Conservation (phyloP, 352 stramenopile species). For the Pythium vanterpoolii region DNA sequence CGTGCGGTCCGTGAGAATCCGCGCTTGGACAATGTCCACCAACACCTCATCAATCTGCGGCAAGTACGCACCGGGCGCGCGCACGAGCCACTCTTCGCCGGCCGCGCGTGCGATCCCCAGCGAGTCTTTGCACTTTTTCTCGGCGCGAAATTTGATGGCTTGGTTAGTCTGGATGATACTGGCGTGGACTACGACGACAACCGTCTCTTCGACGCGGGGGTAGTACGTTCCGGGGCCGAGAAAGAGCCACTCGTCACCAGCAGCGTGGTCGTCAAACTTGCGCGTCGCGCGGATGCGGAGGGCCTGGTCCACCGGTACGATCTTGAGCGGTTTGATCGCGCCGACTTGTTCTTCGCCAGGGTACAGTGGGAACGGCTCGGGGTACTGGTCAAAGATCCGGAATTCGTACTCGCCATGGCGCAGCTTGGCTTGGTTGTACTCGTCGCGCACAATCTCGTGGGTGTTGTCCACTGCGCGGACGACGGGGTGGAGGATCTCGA, state of each 20-base stretch:
- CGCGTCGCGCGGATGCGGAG: constrained; percentile 61
- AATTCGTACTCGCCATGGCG: constrained; percentile 78
- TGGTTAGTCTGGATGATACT: constrained; percentile 81
- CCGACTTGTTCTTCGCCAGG: constrained; percentile 64
- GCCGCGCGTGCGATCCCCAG: constrained; percentile 57
- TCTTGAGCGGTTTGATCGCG: constrained; percentile 44
- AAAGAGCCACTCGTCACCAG: constrained; percentile 78
- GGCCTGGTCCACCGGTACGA: constrained; percentile 60
- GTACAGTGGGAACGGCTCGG: constrained; percentile 76
- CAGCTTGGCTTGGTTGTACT: constrained; percentile 74
- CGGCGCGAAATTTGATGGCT: constrained; percentile 73
- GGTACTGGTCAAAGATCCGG: constrained; percentile 68
- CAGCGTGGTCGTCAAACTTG: constrained; percentile 50
- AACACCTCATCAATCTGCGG: constrained; percentile 74
- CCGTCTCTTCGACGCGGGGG: constrained; percentile 69
- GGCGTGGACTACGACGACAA: constrained; percentile 45
- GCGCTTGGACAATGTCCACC: constrained; percentile 53
- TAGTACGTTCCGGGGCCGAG: constrained; percentile 70
- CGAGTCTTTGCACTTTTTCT: constrained; percentile 78
- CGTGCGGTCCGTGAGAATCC: constrained; percentile 63
- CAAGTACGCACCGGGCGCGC: constrained; percentile 64
- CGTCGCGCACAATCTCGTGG: constrained; percentile 51
- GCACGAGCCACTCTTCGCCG: constrained; percentile 79
- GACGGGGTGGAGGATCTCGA: constrained; percentile 72
- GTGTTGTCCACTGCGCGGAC: constrained; percentile 43